Evolutionary conservation across 176 grass and related monocot species (phyloP).

Genomic region (Echinochloa phyllopogon): DNA sequence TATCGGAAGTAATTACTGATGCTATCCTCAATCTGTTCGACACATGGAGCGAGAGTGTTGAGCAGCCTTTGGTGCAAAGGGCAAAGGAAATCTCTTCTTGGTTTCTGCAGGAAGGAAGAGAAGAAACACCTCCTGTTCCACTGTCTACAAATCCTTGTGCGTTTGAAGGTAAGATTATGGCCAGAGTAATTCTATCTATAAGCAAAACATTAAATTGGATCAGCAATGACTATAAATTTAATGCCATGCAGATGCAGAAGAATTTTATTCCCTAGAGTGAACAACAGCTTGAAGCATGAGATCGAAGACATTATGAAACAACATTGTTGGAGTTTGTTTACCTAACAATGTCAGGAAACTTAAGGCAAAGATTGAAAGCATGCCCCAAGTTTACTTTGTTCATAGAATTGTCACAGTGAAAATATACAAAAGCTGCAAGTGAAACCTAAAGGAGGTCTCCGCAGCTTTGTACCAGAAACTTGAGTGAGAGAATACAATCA

Average conservation of each 20-base stretch:
- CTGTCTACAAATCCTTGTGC: slow-evolving; percentile 40
- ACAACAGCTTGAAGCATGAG: slow-evolving; percentile 40
- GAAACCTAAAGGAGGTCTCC: slow-evolving; percentile 37
- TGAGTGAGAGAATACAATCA: slow-evolving; percentile 27
- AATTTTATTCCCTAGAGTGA: slow-evolving; percentile 50
- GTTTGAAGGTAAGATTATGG: slow-evolving; percentile 47
- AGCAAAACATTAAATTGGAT: slow-evolving; percentile 7
- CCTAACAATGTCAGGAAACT: slow-evolving; percentile 33
- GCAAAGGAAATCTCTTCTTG: slow-evolving; percentile 46
- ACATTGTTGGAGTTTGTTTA: slow-evolving; percentile 24
- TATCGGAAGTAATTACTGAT: slow-evolving; percentile 51
- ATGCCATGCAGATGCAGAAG: slow-evolving; percentile 56
- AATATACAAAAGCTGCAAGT: slow-evolving; percentile 20
- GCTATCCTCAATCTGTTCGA: slow-evolving; percentile 44
- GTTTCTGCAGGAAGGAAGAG: slow-evolving; percentile 43
- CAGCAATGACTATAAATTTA: slow-evolving; percentile 1
- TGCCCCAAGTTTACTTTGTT: slow-evolving; percentile 43
- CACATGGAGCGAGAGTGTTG: slow-evolving; percentile 40
- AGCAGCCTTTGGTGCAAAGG: slow-evolving; percentile 49
- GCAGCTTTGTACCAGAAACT: slow-evolving; percentile 24
- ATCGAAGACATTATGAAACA: slow-evolving; percentile 34
- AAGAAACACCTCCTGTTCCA: slow-evolving; percentile 39
- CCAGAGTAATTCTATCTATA: slow-evolving; percentile 31
- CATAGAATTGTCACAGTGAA: slow-evolving; percentile 41
- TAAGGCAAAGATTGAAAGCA: neutral